Evolutionary conservation across 495 filamentous ascomycete species (phyloP).

Genomic region (Poronia punctata): DNA sequence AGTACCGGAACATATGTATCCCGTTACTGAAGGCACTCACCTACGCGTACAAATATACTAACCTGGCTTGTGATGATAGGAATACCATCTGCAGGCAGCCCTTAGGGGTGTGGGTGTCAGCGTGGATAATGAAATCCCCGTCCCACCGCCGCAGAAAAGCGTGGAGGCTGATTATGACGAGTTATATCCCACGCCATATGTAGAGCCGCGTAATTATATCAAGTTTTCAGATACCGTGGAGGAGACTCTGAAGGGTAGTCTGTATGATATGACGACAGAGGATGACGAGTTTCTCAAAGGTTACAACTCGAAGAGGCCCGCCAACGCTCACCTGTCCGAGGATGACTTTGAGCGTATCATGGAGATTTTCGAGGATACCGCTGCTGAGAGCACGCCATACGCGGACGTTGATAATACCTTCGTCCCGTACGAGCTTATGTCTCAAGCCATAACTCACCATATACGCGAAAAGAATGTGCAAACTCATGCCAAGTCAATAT

Average conservation of each 20-base stretch:
- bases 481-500: slow-evolving; percentile 75
- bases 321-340: slow-evolving; percentile 64
- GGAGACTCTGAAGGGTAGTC: slow-evolving; percentile 70
- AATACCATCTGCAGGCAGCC: slow-evolving; percentile 95
- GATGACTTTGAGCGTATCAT: slow-evolving; percentile 91
- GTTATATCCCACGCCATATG: slow-evolving; percentile 72
- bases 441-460: slow-evolving; percentile 56
- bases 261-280: slow-evolving; percentile 88
- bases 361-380: slow-evolving; percentile 88
- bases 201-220: slow-evolving; percentile 86
- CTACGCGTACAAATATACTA: not conserved
- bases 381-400: slow-evolving; percentile 72
- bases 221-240: slow-evolving; percentile 97
- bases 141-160: slow-evolving; percentile 72
- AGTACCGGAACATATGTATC: too few species aligned
- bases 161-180: slow-evolving; percentile 69
- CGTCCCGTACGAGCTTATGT: slow-evolving; percentile 71
- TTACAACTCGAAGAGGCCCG: slow-evolving; percentile 68
- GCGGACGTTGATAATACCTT: slow-evolving; percentile 83
- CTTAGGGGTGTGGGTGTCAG: slow-evolving; percentile 69
- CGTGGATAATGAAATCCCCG: slow-evolving; percentile 74
- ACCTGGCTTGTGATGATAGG: slow-evolving; percentile 45
- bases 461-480: slow-evolving; percentile 49
- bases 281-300: slow-evolving; percentile 79
- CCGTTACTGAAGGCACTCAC: too few species aligned